Conservation (phyloP, 495 filamentous ascomycete species). For the Neurospora sp. region DNA sequence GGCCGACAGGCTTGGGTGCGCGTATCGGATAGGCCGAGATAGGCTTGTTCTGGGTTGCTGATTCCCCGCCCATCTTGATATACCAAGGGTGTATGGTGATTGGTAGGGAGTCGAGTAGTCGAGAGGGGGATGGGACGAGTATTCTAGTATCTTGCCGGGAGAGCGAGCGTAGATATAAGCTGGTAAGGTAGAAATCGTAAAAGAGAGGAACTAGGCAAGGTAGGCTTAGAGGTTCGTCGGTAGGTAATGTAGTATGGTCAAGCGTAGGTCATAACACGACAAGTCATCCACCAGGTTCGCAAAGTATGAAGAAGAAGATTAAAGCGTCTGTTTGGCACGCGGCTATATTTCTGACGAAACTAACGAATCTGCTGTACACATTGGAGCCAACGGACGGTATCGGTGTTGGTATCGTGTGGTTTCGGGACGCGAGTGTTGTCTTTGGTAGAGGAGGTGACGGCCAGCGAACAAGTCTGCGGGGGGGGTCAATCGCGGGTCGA, state of each 20-base stretch:
- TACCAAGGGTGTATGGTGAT: not conserved
- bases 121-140: not conserved
- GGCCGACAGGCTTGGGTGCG: slow-evolving; percentile 49
- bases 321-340: not conserved
- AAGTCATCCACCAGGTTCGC: not conserved
- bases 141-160: not conserved
- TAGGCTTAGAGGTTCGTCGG: not conserved
- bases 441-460: not conserved
- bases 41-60: slow-evolving; percentile 17
- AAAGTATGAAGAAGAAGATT: not conserved
- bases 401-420: not conserved
- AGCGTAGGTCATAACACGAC: not conserved
- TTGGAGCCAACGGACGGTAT: not conserved
- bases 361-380: not conserved
- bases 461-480: not conserved
- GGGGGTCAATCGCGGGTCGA: not conserved
- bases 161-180: not conserved
- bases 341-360: not conserved
- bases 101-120: slow-evolving; percentile 1
- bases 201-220: not conserved
- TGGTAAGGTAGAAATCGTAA: not conserved
- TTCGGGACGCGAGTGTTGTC: not conserved
- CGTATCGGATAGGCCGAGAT: slow-evolving; percentile 35
- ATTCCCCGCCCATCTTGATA: slow-evolving; percentile 26
- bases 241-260: not conserved